Base-by-base conservation (phyloP, 1,139 yeast species). In the Suzukiozyma palmioleophila region DNA sequence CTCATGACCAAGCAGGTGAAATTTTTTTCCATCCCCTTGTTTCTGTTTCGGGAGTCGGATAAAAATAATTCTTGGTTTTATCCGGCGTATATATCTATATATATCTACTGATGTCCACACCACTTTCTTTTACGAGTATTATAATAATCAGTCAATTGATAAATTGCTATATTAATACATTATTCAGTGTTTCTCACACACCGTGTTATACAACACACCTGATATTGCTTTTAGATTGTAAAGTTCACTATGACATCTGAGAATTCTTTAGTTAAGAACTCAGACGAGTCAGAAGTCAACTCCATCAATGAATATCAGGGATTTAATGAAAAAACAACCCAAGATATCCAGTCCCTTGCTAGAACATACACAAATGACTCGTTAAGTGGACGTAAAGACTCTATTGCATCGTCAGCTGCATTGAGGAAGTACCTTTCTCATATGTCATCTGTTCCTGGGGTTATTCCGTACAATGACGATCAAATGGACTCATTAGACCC, bases 371-470 rank as follows among this genome's bases (percentile, higher is more conserved):
- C 66, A 21, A 50, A 51, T 28, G 47, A 51, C 27, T 41, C 48
- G 37, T 49, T 64, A 41, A 57, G 62, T 1, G 60, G 60, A 3
- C 65, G 78, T 22, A 77, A 73, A 11, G 62, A 75, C 15, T 84
- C 87, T 41, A 57, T 87, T 16, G 24, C 18, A 15, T 37, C 41
- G 1, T 35, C 43, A 10, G 27, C 30, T n/a, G 47, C 33, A 2
- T 45, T 53, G 35, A 39, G 45, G 12, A 54, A 62, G 41, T 68
- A 71, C 36, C 57, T 75, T 46, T 59, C 73, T 16, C 66, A 73
- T 43, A 73, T 75, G 79, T 69, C 79, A 1, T 68, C 65, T 42
- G 79, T 76, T 12, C 79, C 80, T 0, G 81, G 80, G 33, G 61
- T 68, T 6, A 53, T 56, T 28, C 73, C 78, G 3, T 66, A 53